phyloP scores from a whole-genome alignment of 495 filamentous ascomycete genomes.

The Podospora sp. region DNA sequence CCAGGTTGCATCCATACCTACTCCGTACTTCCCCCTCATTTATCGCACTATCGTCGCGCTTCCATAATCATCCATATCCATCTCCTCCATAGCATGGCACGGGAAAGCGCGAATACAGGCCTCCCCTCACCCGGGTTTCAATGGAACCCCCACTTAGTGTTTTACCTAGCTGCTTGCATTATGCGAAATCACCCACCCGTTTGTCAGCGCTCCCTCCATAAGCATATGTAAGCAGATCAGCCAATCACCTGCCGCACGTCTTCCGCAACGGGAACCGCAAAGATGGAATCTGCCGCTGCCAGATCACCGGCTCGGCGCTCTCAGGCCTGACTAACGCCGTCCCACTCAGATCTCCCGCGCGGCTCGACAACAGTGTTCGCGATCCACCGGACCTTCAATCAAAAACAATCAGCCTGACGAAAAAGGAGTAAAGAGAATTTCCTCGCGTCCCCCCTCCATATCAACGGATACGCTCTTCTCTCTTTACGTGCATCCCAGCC shows the following conservation, averaged over 20 bases:
- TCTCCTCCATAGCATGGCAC: neutral
- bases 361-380: neutral
- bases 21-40: neutral
- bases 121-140: neutral
- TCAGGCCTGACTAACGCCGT: neutral
- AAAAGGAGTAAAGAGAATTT: too few relatives aligned
- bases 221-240: neutral
- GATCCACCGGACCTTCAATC: neutral
- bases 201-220: neutral
- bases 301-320: neutral
- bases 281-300: neutral
- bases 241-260: conserved; percentile 1
- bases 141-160: neutral
- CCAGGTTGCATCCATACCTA: neutral
- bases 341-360: neutral
- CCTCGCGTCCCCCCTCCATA: too few relatives aligned
- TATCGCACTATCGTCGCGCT: neutral
- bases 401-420: too few relatives aligned
- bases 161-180: neutral
- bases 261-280: neutral
- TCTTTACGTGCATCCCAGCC: too few relatives aligned
- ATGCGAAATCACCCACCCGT: neutral
- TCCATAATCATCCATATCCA: neutral
- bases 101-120: neutral
- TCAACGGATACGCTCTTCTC: too few relatives aligned